Evolutionary conservation across 768 basidiomycete species (phyloP).

Genomic region (Paxillus involutus): DNA sequence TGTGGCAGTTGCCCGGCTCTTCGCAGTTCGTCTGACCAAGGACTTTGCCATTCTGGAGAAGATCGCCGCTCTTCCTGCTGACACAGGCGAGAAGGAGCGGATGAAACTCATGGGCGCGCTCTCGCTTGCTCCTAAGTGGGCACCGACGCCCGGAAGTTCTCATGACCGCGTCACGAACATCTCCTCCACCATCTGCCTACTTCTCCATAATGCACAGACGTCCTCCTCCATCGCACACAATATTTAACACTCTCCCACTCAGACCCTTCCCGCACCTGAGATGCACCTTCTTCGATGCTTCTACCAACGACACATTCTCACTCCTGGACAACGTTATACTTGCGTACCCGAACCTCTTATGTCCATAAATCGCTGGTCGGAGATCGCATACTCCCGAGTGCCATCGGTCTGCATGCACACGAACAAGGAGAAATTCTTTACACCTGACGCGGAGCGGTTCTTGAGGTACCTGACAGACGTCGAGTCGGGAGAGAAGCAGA

Average conservation of each 20-base stretch:
- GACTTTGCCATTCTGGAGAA: conserved; percentile 46
- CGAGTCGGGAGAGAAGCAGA: conserved; percentile 50
- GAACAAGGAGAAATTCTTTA: conserved; percentile 53
- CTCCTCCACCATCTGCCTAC: conserved; percentile 56
- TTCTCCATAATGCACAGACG: conserved; percentile 44
- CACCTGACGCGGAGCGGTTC: conserved; percentile 61
- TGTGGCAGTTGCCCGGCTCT: conserved; percentile 59
- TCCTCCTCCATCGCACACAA: conserved; percentile 4
- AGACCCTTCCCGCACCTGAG: conserved; percentile 35
- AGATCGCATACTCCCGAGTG: conserved; percentile 59
- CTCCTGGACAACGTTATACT: conserved; percentile 48
- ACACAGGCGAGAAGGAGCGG: conserved; percentile 21
- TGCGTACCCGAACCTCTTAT: conserved; percentile 61
- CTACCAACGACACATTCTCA: conserved; percentile 60
- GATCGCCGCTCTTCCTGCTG: conserved; percentile 33
- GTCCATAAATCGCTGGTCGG: conserved; percentile 56
- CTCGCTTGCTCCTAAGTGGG: conserved; percentile 70
- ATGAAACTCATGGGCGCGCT: conserved; percentile 27
- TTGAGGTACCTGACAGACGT: conserved; percentile 55
- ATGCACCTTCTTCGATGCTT: conserved; percentile 50
- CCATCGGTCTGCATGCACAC: conserved; percentile 61
- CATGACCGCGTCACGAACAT: conserved; percentile 69
- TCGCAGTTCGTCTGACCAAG: conserved; percentile 47
- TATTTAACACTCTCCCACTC: conserved; percentile 14
- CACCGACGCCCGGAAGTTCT: conserved; percentile 54